Base-by-base conservation (phyloP, 768 basidiomycete species). In the Pleurotus platypus region DNA sequence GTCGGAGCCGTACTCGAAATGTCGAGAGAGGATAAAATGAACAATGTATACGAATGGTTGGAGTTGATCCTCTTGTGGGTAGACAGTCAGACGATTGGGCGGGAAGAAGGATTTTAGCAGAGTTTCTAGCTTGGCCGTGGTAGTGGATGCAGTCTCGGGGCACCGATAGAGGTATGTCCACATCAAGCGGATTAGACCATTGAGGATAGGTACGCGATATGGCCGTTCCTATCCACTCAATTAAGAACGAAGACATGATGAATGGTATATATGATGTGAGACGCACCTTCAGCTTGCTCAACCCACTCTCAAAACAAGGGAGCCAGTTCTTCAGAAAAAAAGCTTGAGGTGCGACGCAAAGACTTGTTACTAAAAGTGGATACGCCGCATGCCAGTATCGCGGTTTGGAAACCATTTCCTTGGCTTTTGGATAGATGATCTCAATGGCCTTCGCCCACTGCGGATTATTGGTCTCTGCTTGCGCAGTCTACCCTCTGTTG, bases 131-230 rank as follows among this genome's bases (percentile, higher is more conserved):
- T 88, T 92, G 26, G 84, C 73, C n/a, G 85, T 83, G n/a, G 85
- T 86, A 2, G 90, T 87, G 0, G 94, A 90, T 1, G 83, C 74
- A 4, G 89, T 80, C 69, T 98, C 95, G 61, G 89, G 86, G 66
- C 93, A 95, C 13, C 95, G 87, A 66, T 92, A 95, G n/a, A 97
- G 77, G 69, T 97, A 98, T 2, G 94, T 92, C 95, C 94, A 98
- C 35, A 94, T 72, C 42, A 97, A 70, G 7, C 95, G 85, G 60
- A 93, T 67, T 56, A 90, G 82, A 11, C 91, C 90, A 62, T 94
- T 95, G 73, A 95, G 76, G 18, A 92, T 80, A 2, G 83, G 78
- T 0, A 82, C 74, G 11, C 93, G 83, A 56, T 80, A 77, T 0
- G 84, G 76, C 61, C 88, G 90, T 63, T 97, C 94, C 93, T 96